Evolutionary conservation across 2,329 filamentous ascomycete species (phyloP), one percentile per base, ranked within the genome.

Genomic region (Diaporthe vexans): DNA sequence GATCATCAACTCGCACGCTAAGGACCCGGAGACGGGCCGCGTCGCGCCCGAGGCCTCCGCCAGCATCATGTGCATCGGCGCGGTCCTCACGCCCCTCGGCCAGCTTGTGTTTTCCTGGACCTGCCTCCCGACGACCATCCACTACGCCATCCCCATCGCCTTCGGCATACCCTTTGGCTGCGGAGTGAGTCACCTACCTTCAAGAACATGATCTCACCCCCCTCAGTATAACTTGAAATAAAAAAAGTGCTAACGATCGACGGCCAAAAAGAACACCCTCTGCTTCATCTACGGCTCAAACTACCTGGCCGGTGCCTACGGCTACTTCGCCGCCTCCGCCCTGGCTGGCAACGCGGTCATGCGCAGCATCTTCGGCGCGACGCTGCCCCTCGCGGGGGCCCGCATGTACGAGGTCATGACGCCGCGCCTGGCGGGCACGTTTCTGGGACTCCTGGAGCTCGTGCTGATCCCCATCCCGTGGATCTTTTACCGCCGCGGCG

Each of bases 41-140:
- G 88, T 91, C 0, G 87, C 90, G 0, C 95, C 95, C 0, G 95
- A 98, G 83, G 93, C 95, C 0, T 94, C 94, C 77, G 94, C 96
- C 5, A 90, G 91, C 56, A 89, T 97, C 73, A 93, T 98, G 79
- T 94, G 92, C 78, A 90, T 97, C 35, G 94, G 93, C 4, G 91
- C 94, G 0, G 81, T 97, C 1, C 85, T 94, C 0, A 91, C 94
- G 0, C 93, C 95, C 0, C 82, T 94, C 4, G 95, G 95, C 21
- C 93, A 98, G 82, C 89, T 98, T 33, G 93, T 92, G 82, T 98
- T 98, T 80, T 91, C 94, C 0, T 98, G 95, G 95, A 97, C 95
- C 0, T 95, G 92, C 75, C 90, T 95, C 0, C 95, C 95, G 0
- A 85, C 84, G 0, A 89, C 90, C 6, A 94, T 97, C 43, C 95